Percentiles rank a stretch among this genome's conserved stretches.
Evolutionary conservation across 2,329 filamentous ascomycete genomes (phyloP).

Genomic region (Aspergillus texensis): DNA sequence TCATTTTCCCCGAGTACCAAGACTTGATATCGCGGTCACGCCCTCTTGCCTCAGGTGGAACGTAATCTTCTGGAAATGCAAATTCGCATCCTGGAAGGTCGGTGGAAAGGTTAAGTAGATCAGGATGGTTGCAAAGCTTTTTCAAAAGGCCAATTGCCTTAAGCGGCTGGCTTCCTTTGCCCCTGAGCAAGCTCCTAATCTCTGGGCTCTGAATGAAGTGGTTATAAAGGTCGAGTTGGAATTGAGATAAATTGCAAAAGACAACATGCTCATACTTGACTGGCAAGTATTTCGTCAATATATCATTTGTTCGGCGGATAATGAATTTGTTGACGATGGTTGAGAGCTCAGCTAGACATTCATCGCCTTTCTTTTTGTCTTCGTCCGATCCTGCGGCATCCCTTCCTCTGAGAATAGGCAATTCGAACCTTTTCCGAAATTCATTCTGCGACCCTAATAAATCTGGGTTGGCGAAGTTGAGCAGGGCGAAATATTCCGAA

Average conservation of each 20-base stretch:
- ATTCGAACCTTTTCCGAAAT: conserved; percentile 90
- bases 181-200: conserved; percentile 86
- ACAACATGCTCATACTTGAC: conserved; percentile 99
- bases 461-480: conserved; percentile 95
- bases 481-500: conserved; percentile 94
- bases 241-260: conserved; percentile 91
- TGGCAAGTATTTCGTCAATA: conserved; percentile 93
- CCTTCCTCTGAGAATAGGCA: conserved; percentile 87
- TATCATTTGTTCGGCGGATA: conserved; percentile 95
- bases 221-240: conserved; percentile 92
- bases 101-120: conserved; percentile 78
- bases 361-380: conserved; percentile 80
- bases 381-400: conserved; percentile 86
- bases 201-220: conserved; percentile 96
- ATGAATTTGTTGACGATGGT: conserved; percentile 95
- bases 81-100: conserved; percentile 87
- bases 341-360: conserved; percentile 78
- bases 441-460: conserved; percentile 85
- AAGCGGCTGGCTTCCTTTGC: conserved; percentile 92
- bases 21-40: conserved; percentile 89
- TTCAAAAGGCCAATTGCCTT: conserved; percentile 97
- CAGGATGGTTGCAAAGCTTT: conserved; percentile 97
- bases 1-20: conserved; percentile 98
- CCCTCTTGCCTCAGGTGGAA: conserved; percentile 83
- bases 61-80: conserved; percentile 81